Evolutionary conservation across 805 yeast genomes (phyloP), one percentile per base, ranked within the genome.

Genomic region (Blastobotrys parvus): DNA sequence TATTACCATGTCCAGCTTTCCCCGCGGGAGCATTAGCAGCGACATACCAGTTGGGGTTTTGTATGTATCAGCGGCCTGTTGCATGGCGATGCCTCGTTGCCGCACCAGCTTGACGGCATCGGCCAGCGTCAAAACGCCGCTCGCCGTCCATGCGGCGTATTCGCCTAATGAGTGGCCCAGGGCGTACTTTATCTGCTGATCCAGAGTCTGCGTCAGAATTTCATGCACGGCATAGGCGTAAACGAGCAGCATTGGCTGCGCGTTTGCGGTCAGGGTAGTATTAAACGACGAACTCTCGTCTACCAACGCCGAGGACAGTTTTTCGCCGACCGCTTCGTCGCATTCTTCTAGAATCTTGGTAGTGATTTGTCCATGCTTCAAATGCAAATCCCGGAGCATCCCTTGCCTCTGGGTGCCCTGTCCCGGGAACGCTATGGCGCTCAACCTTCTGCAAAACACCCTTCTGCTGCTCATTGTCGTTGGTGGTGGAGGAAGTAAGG

Each of bases 151-250:
- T 0, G 76, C 74, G 2, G 75, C 60, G 51, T 67, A 72, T 52
- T 74, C 77, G 3, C 78, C 78, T 22, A 74, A 57, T 1, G 77
- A 72, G 51, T 74, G 78, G 36, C 78, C 78, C 48, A 69, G 41
- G 3, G 64, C 48, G 45, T 49, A 63, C 16, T 33, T 29, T 25
- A 38, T 27, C 4, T 7, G 48, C 56, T 34, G 44, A 44, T 5
- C 43, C 27, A 40, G n/a, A 42, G 50, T 41, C n/a, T n/a, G n/a
- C 4, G 54, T 51, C 16, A 63, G 31, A 2, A 66, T 39, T 35
- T 57, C 50, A 45, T 50, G 52, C 7, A 63, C 55, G 3, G 67
- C 55, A 39, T 54, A 60, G 19, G 74, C 64, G 3, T 74, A 57
- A 2, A 71, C 61, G 23, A 75, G 57, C 8, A 75, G 68, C 19